Evolutionary conservation across 208 protist genomes (phyloP), one percentile per base, ranked within the genome.

Genomic region (Leptomonas pyrrhocoris): DNA sequence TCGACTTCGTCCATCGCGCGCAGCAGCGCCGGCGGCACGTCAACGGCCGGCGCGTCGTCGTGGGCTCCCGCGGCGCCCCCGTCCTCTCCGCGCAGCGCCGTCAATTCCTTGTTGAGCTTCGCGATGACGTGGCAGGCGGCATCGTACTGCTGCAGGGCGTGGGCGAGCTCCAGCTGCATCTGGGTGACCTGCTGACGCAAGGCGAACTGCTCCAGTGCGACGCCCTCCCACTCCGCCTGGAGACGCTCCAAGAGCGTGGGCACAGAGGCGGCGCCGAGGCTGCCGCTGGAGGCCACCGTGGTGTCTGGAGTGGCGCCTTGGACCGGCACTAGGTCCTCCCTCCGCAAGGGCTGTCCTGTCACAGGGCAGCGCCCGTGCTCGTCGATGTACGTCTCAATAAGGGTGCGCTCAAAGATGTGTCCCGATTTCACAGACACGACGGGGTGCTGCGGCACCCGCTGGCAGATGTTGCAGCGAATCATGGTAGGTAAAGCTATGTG

Each of bases 101-200:
- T 87, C 34, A 81, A 55, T 58, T 96, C 87, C 46, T 87, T 84
- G 31, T 93, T 94, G 25, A 99, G 82, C 50, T 92, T 89, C 4
- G 98, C 98, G 62, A 99, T 99, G 23, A 99, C 98, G 21, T 98
- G 84, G 79, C 98, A 99, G 4, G 99, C 97, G 36, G 98, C 98
- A 77, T 99, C 98, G 78, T 99, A 97, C 87, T 99, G 97, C 73
- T 99, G 99, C 58, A 99, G 79, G 8, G 98, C 88, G 77, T 99
- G 97, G 8, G 97, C 88, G 9, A 99, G 92, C 80, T 99, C 97
- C 75, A 98, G 91, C 72, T 97, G 85, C 57, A 88, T 85, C 54
- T 88, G 80, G 12, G 93, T 83, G 25, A 98, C 82, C 55, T 97
- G 88, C 79, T 99, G 86, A 30, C 98, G 98, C 48, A 99, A 79